Base-by-base conservation (phyloP, 306 rosid species). In the Vigna unguiculata region DNA sequence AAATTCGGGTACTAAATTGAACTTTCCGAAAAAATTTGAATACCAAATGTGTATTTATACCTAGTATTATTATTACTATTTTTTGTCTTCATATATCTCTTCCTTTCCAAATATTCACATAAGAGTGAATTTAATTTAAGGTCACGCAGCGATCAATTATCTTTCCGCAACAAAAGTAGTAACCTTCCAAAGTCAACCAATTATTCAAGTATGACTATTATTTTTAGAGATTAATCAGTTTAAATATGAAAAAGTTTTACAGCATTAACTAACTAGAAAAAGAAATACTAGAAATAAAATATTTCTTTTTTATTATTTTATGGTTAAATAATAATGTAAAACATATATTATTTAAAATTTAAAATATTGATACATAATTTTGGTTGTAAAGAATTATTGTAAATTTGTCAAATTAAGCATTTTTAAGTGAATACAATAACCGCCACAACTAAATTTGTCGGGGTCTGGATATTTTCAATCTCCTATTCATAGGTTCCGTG, bases 391-490 rank as follows among this genome's bases (percentile, higher is more conserved):
- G 30, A 14, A 14, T 22, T 10, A 25, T 6, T 1, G 2, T 25
- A 25, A 64, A 40, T 3, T 40, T 17, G 19, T 20, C 32, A 40
- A 65, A 17, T 40, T 19, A 43, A 41, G 54, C 6, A 43, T 20
- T 6, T 20, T 6, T 43, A 40, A 66, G 72, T 3, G 32, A 45
- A 13, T 14, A 17, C n/a, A 20, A 21, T 24, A 45, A 45, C 72
- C 72, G 40, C 55, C 40, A 45, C 72, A 66, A 22, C 54, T 66
- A 36, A 66, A 38, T 21, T 66, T 14, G 36, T 65, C 2, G 71
- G 53, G 34, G 13, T 6, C 21, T 41, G 38, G 72, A 41, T 43
- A 38, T 66, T 66, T 45, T 66, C 32, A 54, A 43, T 45, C 7
- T 46, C 15, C 14, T 54, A 22, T 9, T 12, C 72, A 22, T 10